These are phyloP conservation scores for Xerophyta viscosa DNA, from an alignment of 106 monocot genomes.

Conservation along the genomic window DNA sequence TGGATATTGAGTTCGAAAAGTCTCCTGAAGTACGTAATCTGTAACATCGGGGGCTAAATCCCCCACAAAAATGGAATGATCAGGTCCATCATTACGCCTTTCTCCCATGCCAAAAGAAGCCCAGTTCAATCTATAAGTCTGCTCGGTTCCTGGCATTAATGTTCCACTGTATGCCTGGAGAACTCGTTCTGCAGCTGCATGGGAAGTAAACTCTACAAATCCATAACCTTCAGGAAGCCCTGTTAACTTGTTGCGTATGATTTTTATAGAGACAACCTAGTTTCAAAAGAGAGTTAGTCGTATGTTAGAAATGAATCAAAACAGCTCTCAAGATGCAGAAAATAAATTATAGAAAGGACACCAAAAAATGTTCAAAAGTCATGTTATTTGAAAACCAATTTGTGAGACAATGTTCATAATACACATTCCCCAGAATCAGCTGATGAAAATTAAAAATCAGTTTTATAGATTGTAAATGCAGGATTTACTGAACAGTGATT, in stretches of 20 bases:
- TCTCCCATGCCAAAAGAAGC: constrained; percentile 94
- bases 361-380: no score
- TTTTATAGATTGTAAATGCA: no score
- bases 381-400: no score
- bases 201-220: constrained; percentile 88
- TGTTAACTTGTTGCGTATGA: constrained; percentile 91
- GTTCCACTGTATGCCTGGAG: constrained; percentile 85
- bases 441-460: no score
- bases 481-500: no score
- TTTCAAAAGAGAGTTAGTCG: constrained; percentile 5
- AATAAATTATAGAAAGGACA: no score
- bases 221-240: constrained; percentile 96
- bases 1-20: constrained; percentile 72
- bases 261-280: constrained; percentile 79
- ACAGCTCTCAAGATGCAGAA: no score
- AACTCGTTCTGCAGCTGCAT: constrained; percentile 79
- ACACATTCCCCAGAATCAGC: no score
- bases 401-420: no score
- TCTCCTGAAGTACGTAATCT: constrained; percentile 91
- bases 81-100: constrained; percentile 62
- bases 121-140: constrained; percentile 86
- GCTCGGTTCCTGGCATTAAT: constrained; percentile 93
- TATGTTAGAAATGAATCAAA: no score
- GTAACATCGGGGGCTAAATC: constrained; percentile 98
- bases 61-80: constrained; percentile 95